Evolutionary conservation across 768 basidiomycete species (phyloP), one percentile per base, ranked within the genome.

Genomic region (Termitomyces sp.): DNA sequence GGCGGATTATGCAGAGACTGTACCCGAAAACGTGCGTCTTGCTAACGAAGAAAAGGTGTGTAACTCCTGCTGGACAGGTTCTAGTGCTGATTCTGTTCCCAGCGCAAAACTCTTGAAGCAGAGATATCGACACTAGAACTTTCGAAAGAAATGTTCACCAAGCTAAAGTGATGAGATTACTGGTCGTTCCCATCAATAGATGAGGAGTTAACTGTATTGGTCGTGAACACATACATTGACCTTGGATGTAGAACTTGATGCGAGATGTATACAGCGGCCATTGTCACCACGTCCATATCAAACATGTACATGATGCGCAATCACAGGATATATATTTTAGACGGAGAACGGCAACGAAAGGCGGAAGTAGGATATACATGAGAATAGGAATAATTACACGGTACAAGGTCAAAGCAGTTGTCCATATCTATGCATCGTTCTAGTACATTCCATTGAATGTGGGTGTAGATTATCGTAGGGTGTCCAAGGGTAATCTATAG

Each of bases 31-130:
- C 58, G 93, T 95, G 41, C 80, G 89, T 45, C 67, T 76, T 8
- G 73, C 79, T 15, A 96, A 94, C 66, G 80, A 84, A 29, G 94
- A 95, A 34, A 94, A 90, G 87, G 92, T 94, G 61, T 44, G 81
- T 48, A 53, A 49, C 57, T 45, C 31, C 44, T 29, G 16, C 60
- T 3, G 36, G 37, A 3, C 7, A 48, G 13, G 15, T 18, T 33
- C 20, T 60, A 20, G 18, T 56, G 31, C n/a, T 22, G 37, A 58
- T 49, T 60, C 29, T 55, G n/a, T 55, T 41, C 37, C 41, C 68
- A 93, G 92, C 79, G 86, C 67, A 85, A 82, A 64, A 90, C 87
- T 1, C 65, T 88, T 36, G 88, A 94, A 64, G 87, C 87, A 13
- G 94, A 97, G 68, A 82, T 94, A 53, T 73, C 83, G 37, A 87